Base-by-base conservation (phyloP, 2,329 filamentous ascomycete species). In the Cercospora janseana region DNA sequence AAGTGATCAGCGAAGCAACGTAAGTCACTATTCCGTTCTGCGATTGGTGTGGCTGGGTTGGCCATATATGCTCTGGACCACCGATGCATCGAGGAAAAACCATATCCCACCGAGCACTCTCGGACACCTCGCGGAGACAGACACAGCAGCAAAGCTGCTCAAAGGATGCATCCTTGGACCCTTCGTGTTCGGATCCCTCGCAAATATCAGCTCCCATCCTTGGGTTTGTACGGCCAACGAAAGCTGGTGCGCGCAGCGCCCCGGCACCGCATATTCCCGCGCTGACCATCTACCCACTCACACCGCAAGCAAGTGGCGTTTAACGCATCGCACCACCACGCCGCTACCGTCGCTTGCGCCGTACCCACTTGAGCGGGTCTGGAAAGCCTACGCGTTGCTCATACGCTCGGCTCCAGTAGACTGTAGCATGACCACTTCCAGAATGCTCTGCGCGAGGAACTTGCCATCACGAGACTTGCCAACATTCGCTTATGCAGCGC, bases 1-100 rank as follows among this genome's bases (percentile, higher is more conserved):
- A 40, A 50, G 37, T 27, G 49, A 58, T 51, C 49, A 21, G 47
- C 24, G 49, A 42, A 51, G 50, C 46, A 55, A 47, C 50, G 55
- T 58, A 55, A 55, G 55, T 58, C 24, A 32, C 23, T 32, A 35
- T 24, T 13, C 23, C 38, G 29, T 49, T 46, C 34, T 42, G 26
- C 46, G 21, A 34, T 38, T 46, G 29, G 34, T 23, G 37, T 40
- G 41, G 24, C 44, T 35, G 13, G 32, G 26, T n/a, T n/a, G n/a
- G n/a, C n/a, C n/a, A n/a, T n/a, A n/a, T n/a, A n/a, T n/a, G n/a
- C n/a, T n/a, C n/a, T n/a, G n/a, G n/a, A n/a, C n/a, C n/a, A n/a
- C n/a, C n/a, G n/a, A n/a, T n/a, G n/a, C n/a, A n/a, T n/a, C n/a
- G n/a, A n/a, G n/a, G n/a, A n/a, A n/a, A n/a, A n/a, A n/a, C n/a